Conservation (phyloP, 352 stramenopile species). For the Phytophthora macrochlamydospora region DNA sequence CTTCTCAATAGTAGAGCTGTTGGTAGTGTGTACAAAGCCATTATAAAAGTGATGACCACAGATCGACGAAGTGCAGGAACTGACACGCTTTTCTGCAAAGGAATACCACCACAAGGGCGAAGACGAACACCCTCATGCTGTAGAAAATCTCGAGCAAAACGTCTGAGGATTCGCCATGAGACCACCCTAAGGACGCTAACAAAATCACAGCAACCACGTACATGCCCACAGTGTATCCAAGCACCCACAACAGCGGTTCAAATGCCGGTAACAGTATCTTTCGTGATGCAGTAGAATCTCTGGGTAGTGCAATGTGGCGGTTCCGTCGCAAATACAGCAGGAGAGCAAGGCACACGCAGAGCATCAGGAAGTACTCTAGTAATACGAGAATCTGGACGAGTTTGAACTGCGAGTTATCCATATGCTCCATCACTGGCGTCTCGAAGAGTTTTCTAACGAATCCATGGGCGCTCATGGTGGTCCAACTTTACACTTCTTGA, state of each 20-base stretch:
- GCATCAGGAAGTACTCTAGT: conserved; percentile 55
- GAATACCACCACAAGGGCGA: conserved; percentile 56
- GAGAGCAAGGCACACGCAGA: conserved; percentile 40
- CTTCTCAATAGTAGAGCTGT: conserved; percentile 24
- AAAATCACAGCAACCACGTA: conserved; percentile 48
- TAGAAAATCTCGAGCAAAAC: conserved; percentile 54
- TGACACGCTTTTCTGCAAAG: conserved; percentile 68
- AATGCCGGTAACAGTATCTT: conserved; percentile 76
- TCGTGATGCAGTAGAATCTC: conserved; percentile 48
- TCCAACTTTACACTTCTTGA: no score
- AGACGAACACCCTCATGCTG: conserved; percentile 54
- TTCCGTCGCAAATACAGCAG: conserved; percentile 67
- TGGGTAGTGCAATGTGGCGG: conserved; percentile 51
- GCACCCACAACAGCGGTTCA: conserved; percentile 67
- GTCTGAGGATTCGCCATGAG: conserved; percentile 26
- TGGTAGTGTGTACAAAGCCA: conserved; percentile 38
- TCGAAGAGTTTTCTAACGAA: neutral
- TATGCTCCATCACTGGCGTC: conserved; percentile 1
- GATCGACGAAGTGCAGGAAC: conserved; percentile 44
- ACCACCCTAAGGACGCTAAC: conserved; percentile 32
- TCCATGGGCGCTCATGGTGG: neutral
- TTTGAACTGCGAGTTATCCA: conserved; percentile 26
- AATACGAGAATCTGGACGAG: conserved; percentile 47
- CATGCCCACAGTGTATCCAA: conserved; percentile 34
- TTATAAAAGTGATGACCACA: conserved; percentile 37